Evolutionary conservation across 768 basidiomycete genomes (phyloP), one percentile per base, ranked within the genome.

Genomic region (Crassisporium funariophilum): DNA sequence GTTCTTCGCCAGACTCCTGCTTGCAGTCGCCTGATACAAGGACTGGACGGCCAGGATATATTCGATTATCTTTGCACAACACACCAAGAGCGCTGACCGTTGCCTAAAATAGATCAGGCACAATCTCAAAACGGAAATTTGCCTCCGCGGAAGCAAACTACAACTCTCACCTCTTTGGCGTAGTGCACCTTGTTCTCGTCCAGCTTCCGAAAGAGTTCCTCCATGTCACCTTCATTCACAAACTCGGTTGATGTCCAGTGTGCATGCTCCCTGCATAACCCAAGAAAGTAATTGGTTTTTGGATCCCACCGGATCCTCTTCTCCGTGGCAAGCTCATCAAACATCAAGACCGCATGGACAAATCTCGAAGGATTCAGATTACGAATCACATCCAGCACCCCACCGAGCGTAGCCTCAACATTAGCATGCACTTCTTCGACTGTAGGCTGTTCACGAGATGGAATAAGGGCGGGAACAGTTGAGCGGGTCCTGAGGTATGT

Each of bases 251-350:
- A 35, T 1, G 47, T 39, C 5, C 44, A 48, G 12, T 49, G 6
- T 1, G 25, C 58, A 36, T 62, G 62, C 44, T 57, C 42, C 4
- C 59, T 46, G 35, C 62, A 67, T 0, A 63, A 23, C 2, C 64
- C 61, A 1, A 61, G 21, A 25, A 65, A 58, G 2, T 47, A 22
- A 29, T 65, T 62, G 1, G 60, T 56, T 17, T 34, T 47, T 10
- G 20, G 17, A 41, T 64, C 53, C 52, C 47, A 65, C 0, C 58
- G 43, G 9, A 57, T 39, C 13, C 60, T 35, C 20, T 57, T 55
- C 39, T 67, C 57, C 0, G 37, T 38, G 2, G 58, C 57, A 12
- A 67, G 4, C 53, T 67, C 60, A 49, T 67, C 60, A 17, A 62
- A 50, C 58, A 64, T 64, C 35, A 62, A 4, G 5, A 67, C 48